Percentiles rank a stretch among this genome's conserved stretches.
These are phyloP conservation scores for Fusarium austroafricanum DNA, from an alignment of 2,329 filamentous ascomycete species.

Conservation along the genomic window DNA sequence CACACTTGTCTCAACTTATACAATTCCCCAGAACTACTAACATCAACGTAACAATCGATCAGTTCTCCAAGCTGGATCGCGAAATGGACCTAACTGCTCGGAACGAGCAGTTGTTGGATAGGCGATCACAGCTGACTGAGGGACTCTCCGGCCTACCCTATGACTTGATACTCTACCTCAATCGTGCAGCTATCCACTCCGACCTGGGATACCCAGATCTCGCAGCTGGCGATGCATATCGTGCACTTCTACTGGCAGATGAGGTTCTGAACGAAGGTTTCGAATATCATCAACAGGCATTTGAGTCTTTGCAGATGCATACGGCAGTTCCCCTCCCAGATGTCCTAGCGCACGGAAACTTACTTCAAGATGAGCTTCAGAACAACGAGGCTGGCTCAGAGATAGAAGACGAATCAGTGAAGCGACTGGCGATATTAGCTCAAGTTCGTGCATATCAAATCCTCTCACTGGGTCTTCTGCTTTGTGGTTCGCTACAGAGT, in stretches of 20 bases:
- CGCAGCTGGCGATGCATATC: constrained; percentile 89
- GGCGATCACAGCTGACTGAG: constrained; percentile 68
- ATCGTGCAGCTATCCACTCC: constrained; percentile 77
- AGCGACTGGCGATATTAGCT: constrained; percentile 60
- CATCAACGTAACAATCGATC: not conserved
- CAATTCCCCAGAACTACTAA: not conserved
- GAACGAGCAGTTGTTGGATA: constrained; percentile 61
- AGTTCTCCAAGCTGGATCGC: not conserved
- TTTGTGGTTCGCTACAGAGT: constrained; percentile 76
- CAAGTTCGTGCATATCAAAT: constrained; percentile 71
- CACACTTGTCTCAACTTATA: constrained; percentile 13
- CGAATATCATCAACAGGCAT: constrained; percentile 81
- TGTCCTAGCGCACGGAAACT: constrained; percentile 59
- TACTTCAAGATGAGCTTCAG: constrained; percentile 52
- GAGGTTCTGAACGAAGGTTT: constrained; percentile 81
- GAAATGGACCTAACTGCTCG: constrained; percentile 52
- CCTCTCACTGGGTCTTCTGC: constrained; percentile 67
- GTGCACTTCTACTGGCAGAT: constrained; percentile 86
- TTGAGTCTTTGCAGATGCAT: constrained; percentile 60
- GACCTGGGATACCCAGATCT: constrained; percentile 89
- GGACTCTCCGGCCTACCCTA: constrained; percentile 65
- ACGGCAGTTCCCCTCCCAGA: constrained; percentile 54
- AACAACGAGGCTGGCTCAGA: constrained; percentile 50
- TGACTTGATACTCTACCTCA: constrained; percentile 72
- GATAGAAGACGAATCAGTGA: constrained; percentile 50